These are phyloP conservation scores for Trichophyton rubrum DNA, from an alignment of 2,329 filamentous ascomycete genomes.

Conservation along the genomic window DNA sequence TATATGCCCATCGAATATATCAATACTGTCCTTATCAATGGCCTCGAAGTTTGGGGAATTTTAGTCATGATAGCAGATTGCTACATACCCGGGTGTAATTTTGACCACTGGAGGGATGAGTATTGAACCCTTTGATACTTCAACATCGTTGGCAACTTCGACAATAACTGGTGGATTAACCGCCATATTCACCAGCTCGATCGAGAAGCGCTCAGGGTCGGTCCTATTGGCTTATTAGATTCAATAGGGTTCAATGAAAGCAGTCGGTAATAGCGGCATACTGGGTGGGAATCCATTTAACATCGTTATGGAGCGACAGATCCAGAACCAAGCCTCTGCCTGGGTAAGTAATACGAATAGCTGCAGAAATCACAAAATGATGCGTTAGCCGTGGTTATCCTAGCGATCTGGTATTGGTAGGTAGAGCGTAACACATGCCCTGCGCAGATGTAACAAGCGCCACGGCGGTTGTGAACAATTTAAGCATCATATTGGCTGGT, in stretches of 20 bases:
- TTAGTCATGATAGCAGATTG: no score
- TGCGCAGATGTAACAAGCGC: constrained; percentile 2
- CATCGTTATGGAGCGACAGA: constrained; percentile 25
- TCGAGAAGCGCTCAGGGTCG: constrained; percentile 30
- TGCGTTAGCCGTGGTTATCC: not conserved
- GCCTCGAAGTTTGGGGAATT: no score
- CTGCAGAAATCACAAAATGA: not conserved
- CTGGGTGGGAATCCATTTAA: constrained; percentile 30
- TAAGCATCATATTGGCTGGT: not conserved
- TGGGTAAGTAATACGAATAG: constrained; percentile 6
- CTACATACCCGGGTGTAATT: constrained; percentile 5
- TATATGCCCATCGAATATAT: constrained; percentile 9
- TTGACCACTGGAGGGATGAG: constrained; percentile 1
- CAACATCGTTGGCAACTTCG: constrained; percentile 25
- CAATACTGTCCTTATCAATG: not conserved
- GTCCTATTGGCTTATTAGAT: constrained; percentile 19
- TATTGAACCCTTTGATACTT: constrained; percentile 20
- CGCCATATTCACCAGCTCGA: constrained; percentile 32
- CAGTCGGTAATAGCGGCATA: constrained; percentile 13
- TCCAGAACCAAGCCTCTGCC: constrained; percentile 22
- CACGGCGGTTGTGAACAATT: constrained; percentile 3
- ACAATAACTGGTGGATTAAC: constrained; percentile 24
- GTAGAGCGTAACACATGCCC: not conserved
- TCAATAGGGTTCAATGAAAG: not conserved
- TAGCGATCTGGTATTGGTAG: not conserved